Evolutionary conservation across 805 yeast genomes (phyloP).

Genomic region (Yamadazyma ubonensis): DNA sequence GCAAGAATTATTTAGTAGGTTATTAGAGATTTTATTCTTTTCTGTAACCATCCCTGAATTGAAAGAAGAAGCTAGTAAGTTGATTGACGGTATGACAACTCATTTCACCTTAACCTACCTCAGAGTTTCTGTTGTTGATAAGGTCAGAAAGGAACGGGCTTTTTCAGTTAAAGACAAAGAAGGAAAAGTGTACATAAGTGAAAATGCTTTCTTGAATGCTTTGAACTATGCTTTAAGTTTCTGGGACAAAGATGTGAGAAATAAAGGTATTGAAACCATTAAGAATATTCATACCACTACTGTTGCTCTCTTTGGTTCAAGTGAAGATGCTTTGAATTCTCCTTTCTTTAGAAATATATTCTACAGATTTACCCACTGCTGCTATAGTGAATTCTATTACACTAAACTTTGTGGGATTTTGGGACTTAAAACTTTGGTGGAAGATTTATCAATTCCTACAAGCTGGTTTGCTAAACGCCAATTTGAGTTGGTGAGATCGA

Average conservation of each 20-base stretch:
- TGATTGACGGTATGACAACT: constrained; percentile 66
- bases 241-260: constrained; percentile 66
- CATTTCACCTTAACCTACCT: constrained; percentile 80
- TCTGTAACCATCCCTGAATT: constrained; percentile 75
- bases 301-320: constrained; percentile 61
- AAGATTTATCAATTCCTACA: constrained; percentile 64
- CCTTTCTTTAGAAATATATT: constrained; percentile 76
- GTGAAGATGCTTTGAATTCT: constrained; percentile 64
- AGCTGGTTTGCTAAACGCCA: constrained; percentile 76
- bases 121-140: constrained; percentile 68
- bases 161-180: constrained; percentile 79
- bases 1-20: constrained; percentile 60
- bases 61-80: constrained; percentile 59
- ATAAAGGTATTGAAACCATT: constrained; percentile 67
- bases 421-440: constrained; percentile 73
- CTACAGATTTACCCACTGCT: constrained; percentile 82
- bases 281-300: constrained; percentile 62
- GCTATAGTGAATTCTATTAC: constrained; percentile 86
- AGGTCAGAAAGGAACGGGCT: constrained; percentile 62
- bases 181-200: constrained; percentile 68
- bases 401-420: constrained; percentile 85
- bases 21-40: constrained; percentile 71
- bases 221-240: constrained; percentile 79
- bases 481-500: constrained; percentile 78
- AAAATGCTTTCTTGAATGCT: constrained; percentile 69